A percentile compares a stretch with the other conserved stretches of the same genome.
phyloP scores from a whole-genome alignment of 176 grass and related monocot species.

The Aegilops speltoides region DNA sequence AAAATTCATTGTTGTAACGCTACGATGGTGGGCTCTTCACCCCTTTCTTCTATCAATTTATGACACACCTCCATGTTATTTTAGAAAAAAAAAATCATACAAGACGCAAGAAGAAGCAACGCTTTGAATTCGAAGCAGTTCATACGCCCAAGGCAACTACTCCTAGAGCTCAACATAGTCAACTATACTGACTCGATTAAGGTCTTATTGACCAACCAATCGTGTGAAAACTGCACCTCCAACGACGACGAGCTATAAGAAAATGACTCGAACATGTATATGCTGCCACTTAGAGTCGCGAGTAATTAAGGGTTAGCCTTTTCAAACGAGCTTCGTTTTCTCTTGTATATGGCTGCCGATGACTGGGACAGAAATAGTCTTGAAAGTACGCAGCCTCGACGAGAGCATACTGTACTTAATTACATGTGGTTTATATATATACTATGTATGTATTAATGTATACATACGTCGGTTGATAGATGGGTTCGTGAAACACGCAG shows the following conservation, averaged over 20 bases:
- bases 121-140: background rate
- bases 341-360: too few relatives aligned
- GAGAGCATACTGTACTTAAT: too few relatives aligned
- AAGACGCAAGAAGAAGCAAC: background rate
- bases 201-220: background rate
- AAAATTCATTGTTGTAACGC: too few relatives aligned
- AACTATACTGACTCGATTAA: background rate
- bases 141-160: background rate
- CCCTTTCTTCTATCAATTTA: too few relatives aligned
- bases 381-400: background rate
- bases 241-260: background rate
- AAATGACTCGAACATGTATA: background rate
- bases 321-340: background rate
- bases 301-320: background rate
- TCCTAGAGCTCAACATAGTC: background rate
- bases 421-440: too few relatives aligned
- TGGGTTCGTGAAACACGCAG: constrained; percentile 23
- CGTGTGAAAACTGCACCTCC: background rate
- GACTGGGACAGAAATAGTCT: background rate
- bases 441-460: too few relatives aligned
- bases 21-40: too few relatives aligned
- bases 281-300: too few relatives aligned
- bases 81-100: background rate
- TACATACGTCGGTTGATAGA: too few relatives aligned
- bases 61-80: too few relatives aligned